These are phyloP conservation scores for Lasiodiplodia citricola DNA, from an alignment of 2,329 filamentous ascomycete genomes.

Conservation along the genomic window DNA sequence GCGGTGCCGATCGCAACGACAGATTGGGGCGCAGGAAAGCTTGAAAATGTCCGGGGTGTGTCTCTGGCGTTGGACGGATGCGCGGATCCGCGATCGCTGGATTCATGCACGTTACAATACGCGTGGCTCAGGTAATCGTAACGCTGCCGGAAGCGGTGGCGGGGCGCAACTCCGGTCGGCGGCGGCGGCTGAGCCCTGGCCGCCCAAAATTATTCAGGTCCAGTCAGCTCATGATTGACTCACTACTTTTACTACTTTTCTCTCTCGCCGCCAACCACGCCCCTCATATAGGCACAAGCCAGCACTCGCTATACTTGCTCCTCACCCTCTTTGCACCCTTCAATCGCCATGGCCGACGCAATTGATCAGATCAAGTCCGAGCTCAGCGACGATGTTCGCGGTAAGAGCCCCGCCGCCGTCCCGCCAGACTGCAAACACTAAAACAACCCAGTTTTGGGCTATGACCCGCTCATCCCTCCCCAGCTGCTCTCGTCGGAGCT, in stretches of 20 bases:
- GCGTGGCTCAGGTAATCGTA: not conserved
- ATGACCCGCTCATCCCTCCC: slow-evolving; percentile 91
- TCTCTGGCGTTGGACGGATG: not conserved
- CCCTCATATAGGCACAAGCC: slow-evolving; percentile 25
- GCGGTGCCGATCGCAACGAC: not conserved
- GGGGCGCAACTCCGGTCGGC: slow-evolving; percentile 7
- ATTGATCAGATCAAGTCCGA: slow-evolving; percentile 34
- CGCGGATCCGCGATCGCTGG: not conserved
- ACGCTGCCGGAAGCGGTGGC: not conserved
- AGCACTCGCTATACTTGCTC: slow-evolving; percentile 20
- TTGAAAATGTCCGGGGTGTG: not conserved
- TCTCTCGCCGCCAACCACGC: not conserved
- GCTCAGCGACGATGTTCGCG: slow-evolving; percentile 58
- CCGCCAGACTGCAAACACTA: slow-evolving; percentile 3
- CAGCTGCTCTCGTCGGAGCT: slow-evolving; percentile 86
- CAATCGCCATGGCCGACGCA: slow-evolving; percentile 31
- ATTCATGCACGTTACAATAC: slow-evolving; percentile 8
- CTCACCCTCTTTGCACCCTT: slow-evolving; percentile 26
- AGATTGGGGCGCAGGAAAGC: not conserved
- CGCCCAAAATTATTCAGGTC: slow-evolving; percentile 14
- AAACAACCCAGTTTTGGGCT: slow-evolving; percentile 73
- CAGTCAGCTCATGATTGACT: slow-evolving; percentile 14
- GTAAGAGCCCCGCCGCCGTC: slow-evolving; percentile 42
- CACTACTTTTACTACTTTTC: slow-evolving; percentile 26
- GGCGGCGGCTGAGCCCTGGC: not conserved